Evolutionary conservation across 805 yeast species (phyloP).

Genomic region (Candida chilensis): DNA sequence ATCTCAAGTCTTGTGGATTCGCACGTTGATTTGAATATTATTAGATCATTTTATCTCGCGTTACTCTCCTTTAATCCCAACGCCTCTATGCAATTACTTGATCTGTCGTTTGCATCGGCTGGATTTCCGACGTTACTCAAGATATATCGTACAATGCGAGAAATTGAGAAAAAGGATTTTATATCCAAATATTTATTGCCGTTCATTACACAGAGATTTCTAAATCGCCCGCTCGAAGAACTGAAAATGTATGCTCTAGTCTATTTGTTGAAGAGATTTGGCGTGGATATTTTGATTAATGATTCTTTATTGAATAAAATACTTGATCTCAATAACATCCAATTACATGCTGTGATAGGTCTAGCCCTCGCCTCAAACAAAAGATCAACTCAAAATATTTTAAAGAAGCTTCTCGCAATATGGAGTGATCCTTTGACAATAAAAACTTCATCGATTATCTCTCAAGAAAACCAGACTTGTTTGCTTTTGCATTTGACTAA

Average conservation of each 20-base stretch:
- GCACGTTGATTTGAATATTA: too few relatives aligned
- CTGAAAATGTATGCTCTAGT: background rate
- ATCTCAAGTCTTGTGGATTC: too few relatives aligned
- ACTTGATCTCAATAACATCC: background rate
- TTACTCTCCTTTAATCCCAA: background rate
- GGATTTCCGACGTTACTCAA: background rate
- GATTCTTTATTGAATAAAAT: background rate
- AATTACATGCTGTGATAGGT: background rate
- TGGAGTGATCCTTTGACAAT: conserved; percentile 29
- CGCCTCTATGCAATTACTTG: background rate
- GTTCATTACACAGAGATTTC: background rate
- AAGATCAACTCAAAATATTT: too few relatives aligned
- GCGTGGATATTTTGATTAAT: background rate
- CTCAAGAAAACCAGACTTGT: conserved; percentile 42
- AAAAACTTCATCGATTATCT: conserved; percentile 23
- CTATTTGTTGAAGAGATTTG: background rate
- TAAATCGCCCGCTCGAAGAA: background rate
- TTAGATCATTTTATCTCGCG: too few relatives aligned
- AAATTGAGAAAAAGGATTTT: background rate
- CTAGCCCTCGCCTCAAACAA: too few relatives aligned
- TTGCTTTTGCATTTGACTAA: conserved; percentile 28
- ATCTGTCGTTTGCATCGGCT: background rate
- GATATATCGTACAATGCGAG: background rate
- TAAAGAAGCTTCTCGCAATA: conserved; percentile 6
- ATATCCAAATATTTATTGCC: background rate